These are phyloP conservation scores for Dictyostelium intermedium DNA, from an alignment of 78 protist species.

Conservation along the genomic window DNA sequence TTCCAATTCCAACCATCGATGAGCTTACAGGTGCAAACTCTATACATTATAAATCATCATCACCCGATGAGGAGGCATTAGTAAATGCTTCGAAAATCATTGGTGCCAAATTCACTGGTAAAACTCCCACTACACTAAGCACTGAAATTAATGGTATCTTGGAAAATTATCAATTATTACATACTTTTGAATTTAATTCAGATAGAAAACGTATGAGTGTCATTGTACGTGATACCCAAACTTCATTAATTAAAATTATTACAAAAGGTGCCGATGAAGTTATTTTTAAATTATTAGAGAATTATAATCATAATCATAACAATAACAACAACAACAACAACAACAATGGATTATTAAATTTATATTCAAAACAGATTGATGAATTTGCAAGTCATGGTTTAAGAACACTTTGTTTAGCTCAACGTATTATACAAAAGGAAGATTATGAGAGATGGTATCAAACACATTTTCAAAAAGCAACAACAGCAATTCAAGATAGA, in stretches of 20 bases:
- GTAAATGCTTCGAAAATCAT: slow-evolving; percentile 84
- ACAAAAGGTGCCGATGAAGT: slow-evolving; percentile 90
- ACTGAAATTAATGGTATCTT: slow-evolving; percentile 27
- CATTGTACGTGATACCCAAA: slow-evolving; percentile 33
- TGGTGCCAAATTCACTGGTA: slow-evolving; percentile 74
- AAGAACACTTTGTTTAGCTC: slow-evolving; percentile 93
- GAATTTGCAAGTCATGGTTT: slow-evolving; percentile 86
- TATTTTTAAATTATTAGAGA: slow-evolving; percentile 48
- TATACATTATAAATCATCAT: slow-evolving; percentile 85
- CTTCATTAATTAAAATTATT: slow-evolving; percentile 23
- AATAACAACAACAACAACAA: neutral
- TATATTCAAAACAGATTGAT: slow-evolving; percentile 46
- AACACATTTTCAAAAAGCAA: slow-evolving; percentile 30
- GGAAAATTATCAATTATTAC: slow-evolving; percentile 62
- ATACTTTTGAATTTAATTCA: slow-evolving; percentile 84
- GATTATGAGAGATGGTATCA: slow-evolving; percentile 80
- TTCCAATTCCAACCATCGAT: neutral
- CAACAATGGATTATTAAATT: neutral
- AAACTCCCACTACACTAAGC: neutral
- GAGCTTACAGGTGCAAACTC: neutral
- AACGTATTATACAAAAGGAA: slow-evolving; percentile 37
- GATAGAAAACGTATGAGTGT: slow-evolving; percentile 91
- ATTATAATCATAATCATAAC: neutral
- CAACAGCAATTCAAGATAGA: slow-evolving; percentile 8
- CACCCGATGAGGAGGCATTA: slow-evolving; percentile 96